phyloP scores from a whole-genome alignment of 1,284 basidiomycete genomes.

The Leccinum fuscescens region DNA sequence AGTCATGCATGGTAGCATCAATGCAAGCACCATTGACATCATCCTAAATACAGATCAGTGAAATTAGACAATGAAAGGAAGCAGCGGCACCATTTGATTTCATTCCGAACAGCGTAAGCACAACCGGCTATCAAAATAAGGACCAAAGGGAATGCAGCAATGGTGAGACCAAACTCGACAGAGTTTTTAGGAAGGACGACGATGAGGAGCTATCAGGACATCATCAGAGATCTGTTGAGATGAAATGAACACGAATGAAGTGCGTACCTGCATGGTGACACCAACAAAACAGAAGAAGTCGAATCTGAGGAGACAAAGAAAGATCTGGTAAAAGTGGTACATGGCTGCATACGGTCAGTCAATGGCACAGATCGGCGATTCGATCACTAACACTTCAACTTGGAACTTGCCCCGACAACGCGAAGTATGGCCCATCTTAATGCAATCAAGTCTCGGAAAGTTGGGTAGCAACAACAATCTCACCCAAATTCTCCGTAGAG shows the following conservation, averaged over 20 bases:
- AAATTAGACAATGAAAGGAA: neutral
- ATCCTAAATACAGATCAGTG: slow-evolving; percentile 38
- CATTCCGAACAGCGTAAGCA: slow-evolving; percentile 69
- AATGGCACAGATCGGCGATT: neutral
- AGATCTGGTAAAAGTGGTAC: slow-evolving; percentile 83
- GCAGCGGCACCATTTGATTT: slow-evolving; percentile 68
- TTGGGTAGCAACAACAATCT: slow-evolving; percentile 16
- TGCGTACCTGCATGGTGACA: slow-evolving; percentile 78
- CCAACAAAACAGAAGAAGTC: slow-evolving; percentile 84
- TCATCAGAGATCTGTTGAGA: neutral
- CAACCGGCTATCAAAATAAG: slow-evolving; percentile 64
- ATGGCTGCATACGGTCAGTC: slow-evolving; percentile 49
- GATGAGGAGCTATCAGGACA: slow-evolving; percentile 57
- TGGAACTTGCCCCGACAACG: slow-evolving; percentile 76
- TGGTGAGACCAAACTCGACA: slow-evolving; percentile 76
- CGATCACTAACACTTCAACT: slow-evolving; percentile 65
- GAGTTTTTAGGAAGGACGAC: slow-evolving; percentile 62
- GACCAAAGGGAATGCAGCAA: slow-evolving; percentile 80
- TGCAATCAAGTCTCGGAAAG: slow-evolving; percentile 9
- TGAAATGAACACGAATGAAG: neutral
- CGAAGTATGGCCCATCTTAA: slow-evolving; percentile 82
- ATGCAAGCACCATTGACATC: slow-evolving; percentile 62
- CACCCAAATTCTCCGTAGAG: slow-evolving; percentile 65
- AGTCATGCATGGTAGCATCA: slow-evolving; percentile 73
- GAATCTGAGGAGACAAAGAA: slow-evolving; percentile 83